Evolutionary conservation across 2,329 filamentous ascomycete species (phyloP).

Genomic region (Aspergillus aculeatus): DNA sequence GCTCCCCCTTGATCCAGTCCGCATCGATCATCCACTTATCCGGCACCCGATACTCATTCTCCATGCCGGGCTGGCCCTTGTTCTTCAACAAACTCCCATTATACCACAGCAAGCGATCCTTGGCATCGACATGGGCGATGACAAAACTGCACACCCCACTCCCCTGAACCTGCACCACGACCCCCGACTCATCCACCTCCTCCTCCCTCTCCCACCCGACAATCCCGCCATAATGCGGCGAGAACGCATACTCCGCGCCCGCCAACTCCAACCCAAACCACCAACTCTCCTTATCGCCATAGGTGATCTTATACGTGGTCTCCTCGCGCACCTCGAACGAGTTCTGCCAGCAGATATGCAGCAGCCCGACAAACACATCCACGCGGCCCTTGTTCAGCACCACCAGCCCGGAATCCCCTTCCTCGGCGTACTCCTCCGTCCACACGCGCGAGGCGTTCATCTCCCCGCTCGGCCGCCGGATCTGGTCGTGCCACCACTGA

Average conservation of each 20-base stretch:
- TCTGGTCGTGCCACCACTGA: slow-evolving; percentile 3
- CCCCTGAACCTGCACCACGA: background rate
- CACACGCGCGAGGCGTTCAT: slow-evolving; percentile 6
- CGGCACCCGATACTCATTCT: slow-evolving; percentile 1
- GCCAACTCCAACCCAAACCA: slow-evolving; percentile 12
- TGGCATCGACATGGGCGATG: slow-evolving; percentile 11
- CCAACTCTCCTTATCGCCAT: slow-evolving; percentile 13
- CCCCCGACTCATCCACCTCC: background rate
- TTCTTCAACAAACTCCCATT: slow-evolving; percentile 14
- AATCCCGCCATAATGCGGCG: slow-evolving; percentile 9
- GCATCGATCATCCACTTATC: slow-evolving; percentile 12
- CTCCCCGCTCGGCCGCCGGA: slow-evolving; percentile 1
- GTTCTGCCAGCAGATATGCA: slow-evolving; percentile 14
- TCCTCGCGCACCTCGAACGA: slow-evolving; percentile 10
- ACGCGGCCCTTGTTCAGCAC: slow-evolving; percentile 3
- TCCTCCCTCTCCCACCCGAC: slow-evolving; percentile 7
- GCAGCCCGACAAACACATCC: slow-evolving; percentile 1
- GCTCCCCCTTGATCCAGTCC: slow-evolving; percentile 9
- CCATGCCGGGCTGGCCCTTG: slow-evolving; percentile 2
- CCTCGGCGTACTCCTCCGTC: slow-evolving; percentile 11
- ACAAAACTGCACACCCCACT: slow-evolving; percentile 11
- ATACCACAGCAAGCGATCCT: slow-evolving; percentile 10
- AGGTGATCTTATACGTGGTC: slow-evolving; percentile 3
- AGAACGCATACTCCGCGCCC: slow-evolving; percentile 9
- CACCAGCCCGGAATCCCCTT: slow-evolving; percentile 10